Evolutionary conservation across 2,329 filamentous ascomycete species (phyloP).

Genomic region (Venturia pyrina): DNA sequence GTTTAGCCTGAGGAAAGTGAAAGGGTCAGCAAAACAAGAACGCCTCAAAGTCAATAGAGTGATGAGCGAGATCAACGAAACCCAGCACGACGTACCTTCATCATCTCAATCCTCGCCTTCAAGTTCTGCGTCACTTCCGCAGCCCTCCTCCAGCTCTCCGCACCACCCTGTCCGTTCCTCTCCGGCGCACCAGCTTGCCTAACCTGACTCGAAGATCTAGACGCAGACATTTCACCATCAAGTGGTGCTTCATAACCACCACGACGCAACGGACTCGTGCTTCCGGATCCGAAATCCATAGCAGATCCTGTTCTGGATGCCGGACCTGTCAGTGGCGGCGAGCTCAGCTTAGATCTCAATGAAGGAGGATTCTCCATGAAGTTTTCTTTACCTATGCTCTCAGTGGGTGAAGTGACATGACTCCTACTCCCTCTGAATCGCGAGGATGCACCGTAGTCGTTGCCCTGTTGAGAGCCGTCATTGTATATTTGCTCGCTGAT

Average conservation of each 20-base stretch:
- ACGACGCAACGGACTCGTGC: slow-evolving; percentile 13
- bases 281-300: background rate
- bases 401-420: slow-evolving; percentile 40
- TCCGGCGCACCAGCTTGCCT: slow-evolving; percentile 15
- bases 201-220: background rate
- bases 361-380: background rate
- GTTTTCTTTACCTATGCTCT: slow-evolving; percentile 40
- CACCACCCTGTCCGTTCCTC: slow-evolving; percentile 27
- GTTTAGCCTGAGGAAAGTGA: slow-evolving; percentile 7
- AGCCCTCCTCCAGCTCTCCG: slow-evolving; percentile 91
- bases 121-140: slow-evolving; percentile 96
- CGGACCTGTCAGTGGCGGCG: slow-evolving; percentile 19
- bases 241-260: slow-evolving; percentile 18
- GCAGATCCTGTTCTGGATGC: background rate
- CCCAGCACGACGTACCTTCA: slow-evolving; percentile 56
- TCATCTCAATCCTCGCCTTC: slow-evolving; percentile 95
- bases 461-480: slow-evolving; percentile 34
- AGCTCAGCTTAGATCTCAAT: slow-evolving; percentile 28
- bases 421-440: slow-evolving; percentile 32
- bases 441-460: slow-evolving; percentile 24
- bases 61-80: background rate
- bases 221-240: slow-evolving; percentile 15
- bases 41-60: background rate
- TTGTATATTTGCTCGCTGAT: slow-evolving; percentile 25
- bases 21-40: background rate